phyloP scores from a whole-genome alignment of 2,329 filamentous ascomycete species.

The Calonectria henricotiae region DNA sequence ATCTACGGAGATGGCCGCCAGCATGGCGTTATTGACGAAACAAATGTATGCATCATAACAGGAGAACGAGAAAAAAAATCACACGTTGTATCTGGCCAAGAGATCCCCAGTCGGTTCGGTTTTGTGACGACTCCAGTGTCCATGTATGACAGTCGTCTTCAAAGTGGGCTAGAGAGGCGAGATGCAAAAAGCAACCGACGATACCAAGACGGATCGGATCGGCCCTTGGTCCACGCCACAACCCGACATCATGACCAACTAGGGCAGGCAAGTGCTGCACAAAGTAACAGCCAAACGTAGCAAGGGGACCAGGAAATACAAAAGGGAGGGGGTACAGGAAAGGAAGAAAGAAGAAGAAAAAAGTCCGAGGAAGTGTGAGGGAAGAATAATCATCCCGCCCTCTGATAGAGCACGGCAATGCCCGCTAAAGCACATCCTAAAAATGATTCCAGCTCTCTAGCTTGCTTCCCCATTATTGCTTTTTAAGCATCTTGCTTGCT shows the following conservation, averaged over 20 bases:
- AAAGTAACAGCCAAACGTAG: background rate
- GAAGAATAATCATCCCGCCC: constrained; percentile 1
- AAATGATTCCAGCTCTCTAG: background rate
- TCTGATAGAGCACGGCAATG: background rate
- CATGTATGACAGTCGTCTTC: constrained; percentile 18
- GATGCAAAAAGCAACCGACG: constrained; percentile 34
- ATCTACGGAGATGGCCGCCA: constrained; percentile 12
- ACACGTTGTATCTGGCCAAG: constrained; percentile 11
- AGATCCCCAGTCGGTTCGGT: background rate
- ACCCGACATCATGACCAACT: constrained; percentile 16
- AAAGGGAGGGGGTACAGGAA: background rate
- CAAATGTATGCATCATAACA: constrained; percentile 20
- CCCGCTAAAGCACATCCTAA: background rate
- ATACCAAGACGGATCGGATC: constrained; percentile 52
- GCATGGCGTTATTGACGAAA: constrained; percentile 6
- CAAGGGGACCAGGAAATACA: background rate
- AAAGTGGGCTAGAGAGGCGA: constrained; percentile 27
- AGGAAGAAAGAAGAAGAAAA: background rate
- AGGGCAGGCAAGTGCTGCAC: constrained; percentile 1
- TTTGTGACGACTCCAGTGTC: constrained; percentile 9
- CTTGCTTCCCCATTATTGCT: constrained; percentile 9
- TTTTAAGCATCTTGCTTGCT: background rate
- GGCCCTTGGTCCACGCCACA: constrained; percentile 53
- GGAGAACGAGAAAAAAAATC: constrained; percentile 17
- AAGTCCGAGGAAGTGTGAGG: background rate